phyloP scores from a whole-genome alignment of 441 rosid species.

The Bocquillonia castaneifolia region DNA sequence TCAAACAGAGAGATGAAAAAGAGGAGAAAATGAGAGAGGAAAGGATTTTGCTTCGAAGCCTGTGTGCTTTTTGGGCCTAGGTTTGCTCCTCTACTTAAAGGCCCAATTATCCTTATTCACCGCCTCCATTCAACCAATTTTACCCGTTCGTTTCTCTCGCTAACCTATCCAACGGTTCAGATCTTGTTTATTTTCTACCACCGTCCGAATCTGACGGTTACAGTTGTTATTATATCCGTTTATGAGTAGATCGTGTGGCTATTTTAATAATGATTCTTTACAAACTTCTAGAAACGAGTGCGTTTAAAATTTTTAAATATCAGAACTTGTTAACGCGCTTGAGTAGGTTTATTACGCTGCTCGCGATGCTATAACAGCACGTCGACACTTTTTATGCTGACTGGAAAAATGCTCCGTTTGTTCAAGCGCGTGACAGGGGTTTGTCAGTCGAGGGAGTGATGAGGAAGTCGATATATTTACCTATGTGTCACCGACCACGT shows the following conservation, averaged over 20 bases:
- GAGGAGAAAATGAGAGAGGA: background rate
- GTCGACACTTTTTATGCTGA: background rate
- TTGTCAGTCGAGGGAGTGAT: background rate
- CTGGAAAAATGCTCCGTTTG: background rate
- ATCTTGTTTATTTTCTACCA: background rate
- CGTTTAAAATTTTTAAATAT: background rate
- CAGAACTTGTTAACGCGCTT: background rate
- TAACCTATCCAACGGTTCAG: constrained; percentile 23
- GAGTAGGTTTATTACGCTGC: background rate
- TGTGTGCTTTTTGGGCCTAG: constrained; percentile 18
- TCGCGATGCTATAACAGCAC: background rate
- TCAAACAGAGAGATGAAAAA: constrained; percentile 15
- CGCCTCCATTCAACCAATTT: constrained; percentile 37
- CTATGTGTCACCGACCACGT: constrained; percentile 22
- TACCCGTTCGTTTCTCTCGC: constrained; percentile 33
- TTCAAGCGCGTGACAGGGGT: background rate
- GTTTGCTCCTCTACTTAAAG: constrained; percentile 42
- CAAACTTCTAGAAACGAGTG: constrained; percentile 8
- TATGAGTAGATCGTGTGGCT: constrained; percentile 13
- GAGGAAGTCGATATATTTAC: background rate
- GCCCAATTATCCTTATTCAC: constrained; percentile 30
- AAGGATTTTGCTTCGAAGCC: constrained; percentile 15
- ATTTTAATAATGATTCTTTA: background rate
- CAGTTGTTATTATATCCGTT: background rate
- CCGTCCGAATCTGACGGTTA: constrained; percentile 37